These are phyloP conservation scores for Carallia brachiata DNA, from an alignment of 345 rosid species.

Conservation along the genomic window DNA sequence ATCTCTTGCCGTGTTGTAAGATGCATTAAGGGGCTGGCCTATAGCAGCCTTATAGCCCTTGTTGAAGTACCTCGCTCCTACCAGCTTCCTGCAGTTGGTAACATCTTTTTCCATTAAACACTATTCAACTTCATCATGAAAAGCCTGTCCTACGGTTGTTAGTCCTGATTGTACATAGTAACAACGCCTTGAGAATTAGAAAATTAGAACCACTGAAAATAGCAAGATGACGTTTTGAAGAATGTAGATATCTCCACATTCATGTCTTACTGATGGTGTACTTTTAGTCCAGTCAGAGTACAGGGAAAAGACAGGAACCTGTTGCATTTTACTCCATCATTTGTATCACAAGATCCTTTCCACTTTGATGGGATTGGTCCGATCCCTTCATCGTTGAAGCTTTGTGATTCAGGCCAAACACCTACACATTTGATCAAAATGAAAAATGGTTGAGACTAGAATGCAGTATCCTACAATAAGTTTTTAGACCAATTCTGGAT, in stretches of 20 bases:
- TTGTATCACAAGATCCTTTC: slow-evolving; percentile 46
- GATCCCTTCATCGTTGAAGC: slow-evolving; percentile 55
- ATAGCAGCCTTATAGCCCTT: slow-evolving; percentile 36
- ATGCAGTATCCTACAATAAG: not conserved
- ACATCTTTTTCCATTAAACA: too few relatives aligned
- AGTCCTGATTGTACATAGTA: too few relatives aligned
- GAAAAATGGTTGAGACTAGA: not conserved
- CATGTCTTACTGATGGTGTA: too few relatives aligned
- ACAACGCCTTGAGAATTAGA: too few relatives aligned
- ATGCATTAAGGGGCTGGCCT: slow-evolving; percentile 22
- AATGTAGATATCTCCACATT: too few relatives aligned
- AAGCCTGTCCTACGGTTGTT: too few relatives aligned
- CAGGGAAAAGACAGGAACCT: slow-evolving; percentile 29
- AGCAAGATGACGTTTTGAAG: not conserved
- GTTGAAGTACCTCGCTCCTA: slow-evolving; percentile 65
- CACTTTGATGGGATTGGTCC: slow-evolving; percentile 53
- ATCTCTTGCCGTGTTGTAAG: slow-evolving; percentile 38
- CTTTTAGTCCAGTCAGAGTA: too few relatives aligned
- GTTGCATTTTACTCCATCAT: slow-evolving; percentile 43
- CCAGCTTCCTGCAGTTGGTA: slow-evolving; percentile 44
- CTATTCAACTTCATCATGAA: not conserved
- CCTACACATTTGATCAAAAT: slow-evolving; percentile 28
- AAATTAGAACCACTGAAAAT: too few relatives aligned
- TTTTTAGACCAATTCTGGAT: too few relatives aligned
- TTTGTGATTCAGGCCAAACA: slow-evolving; percentile 65